These are phyloP conservation scores for Ramaria sp. DNA, from an alignment of 768 basidiomycete species.

Conservation along the genomic window DNA sequence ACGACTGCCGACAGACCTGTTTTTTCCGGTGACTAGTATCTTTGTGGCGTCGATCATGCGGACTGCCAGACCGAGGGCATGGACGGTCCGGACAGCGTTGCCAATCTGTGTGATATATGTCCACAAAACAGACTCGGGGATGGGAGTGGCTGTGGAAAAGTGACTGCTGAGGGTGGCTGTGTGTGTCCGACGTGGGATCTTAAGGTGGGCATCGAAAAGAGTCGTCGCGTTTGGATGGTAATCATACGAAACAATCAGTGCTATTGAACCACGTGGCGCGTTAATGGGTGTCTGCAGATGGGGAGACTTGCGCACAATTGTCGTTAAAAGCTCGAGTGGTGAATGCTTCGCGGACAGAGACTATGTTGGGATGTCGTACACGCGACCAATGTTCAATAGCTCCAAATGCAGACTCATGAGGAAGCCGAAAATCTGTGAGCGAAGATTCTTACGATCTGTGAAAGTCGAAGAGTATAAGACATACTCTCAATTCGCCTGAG, in stretches of 20 bases:
- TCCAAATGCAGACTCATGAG: conserved; percentile 69
- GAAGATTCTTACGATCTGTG: too few relatives aligned
- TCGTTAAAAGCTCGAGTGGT: conserved; percentile 90
- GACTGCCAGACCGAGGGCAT: conserved; percentile 70
- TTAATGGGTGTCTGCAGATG: conserved; percentile 9
- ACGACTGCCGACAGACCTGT: conserved; percentile 43
- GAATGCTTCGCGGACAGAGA: conserved; percentile 82
- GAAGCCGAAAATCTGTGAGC: conserved; percentile 66
- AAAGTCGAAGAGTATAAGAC: conserved; percentile 20
- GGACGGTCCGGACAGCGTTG: conserved; percentile 76
- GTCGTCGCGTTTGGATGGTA: conserved; percentile 81
- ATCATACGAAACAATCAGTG: conserved; percentile 84
- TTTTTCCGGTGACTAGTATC: conserved; percentile 80
- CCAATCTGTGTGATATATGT: conserved; percentile 86
- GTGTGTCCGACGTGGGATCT: conserved; percentile 29
- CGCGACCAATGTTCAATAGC: conserved; percentile 80
- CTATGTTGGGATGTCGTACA: conserved; percentile 77
- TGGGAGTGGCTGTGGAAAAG: conserved; percentile 11
- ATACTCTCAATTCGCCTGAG: conserved; percentile 83
- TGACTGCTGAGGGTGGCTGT: neutral
- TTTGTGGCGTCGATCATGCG: conserved; percentile 80
- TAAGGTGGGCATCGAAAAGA: conserved; percentile 68
- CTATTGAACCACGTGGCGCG: conserved; percentile 26
- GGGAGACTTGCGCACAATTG: conserved; percentile 49
- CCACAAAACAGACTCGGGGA: conserved; percentile 84